A percentile compares a stretch with the other conserved stretches of the same genome.
phyloP scores from a whole-genome alignment of 306 rosid genomes.

The Vachellia collinsii region DNA sequence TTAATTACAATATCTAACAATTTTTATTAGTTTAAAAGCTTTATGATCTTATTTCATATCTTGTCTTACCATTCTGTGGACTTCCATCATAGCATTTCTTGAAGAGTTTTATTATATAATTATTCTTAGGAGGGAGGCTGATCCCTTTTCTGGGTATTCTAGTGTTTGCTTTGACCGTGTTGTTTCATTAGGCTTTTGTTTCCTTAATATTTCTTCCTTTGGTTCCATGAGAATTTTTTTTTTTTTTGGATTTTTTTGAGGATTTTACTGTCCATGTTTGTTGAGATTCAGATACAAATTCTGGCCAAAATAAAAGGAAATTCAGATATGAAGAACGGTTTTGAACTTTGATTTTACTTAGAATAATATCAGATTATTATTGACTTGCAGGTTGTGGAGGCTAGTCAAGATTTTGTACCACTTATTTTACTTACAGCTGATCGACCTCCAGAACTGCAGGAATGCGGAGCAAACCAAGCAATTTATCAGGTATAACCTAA shows the following conservation, averaged over 20 bases:
- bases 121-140: not conserved
- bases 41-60: constrained; percentile 8
- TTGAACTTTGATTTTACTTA: constrained; percentile 30
- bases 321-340: constrained; percentile 27
- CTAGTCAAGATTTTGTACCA: constrained; percentile 91
- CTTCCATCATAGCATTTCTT: constrained; percentile 17
- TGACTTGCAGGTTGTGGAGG: constrained; percentile 86
- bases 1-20: not conserved
- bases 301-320: not conserved
- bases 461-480: constrained; percentile 90
- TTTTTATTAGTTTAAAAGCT: constrained; percentile 1
- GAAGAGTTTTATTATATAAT: not conserved
- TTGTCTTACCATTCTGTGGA: constrained; percentile 13
- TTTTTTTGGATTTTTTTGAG: constrained; percentile 8
- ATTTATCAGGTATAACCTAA: constrained; percentile 72
- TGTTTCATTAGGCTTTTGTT: not conserved
- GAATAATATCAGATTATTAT: constrained; percentile 1
- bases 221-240: constrained; percentile 27
- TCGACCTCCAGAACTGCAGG: constrained; percentile 87
- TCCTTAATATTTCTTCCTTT: constrained; percentile 17
- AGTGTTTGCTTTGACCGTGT: constrained; percentile 1
- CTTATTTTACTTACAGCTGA: constrained; percentile 93
- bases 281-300: constrained; percentile 1
- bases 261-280: constrained; percentile 27
- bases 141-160: not conserved